Evolutionary conservation across 805 yeast species (phyloP).

Genomic region (Wickerhamomyces chambardii): DNA sequence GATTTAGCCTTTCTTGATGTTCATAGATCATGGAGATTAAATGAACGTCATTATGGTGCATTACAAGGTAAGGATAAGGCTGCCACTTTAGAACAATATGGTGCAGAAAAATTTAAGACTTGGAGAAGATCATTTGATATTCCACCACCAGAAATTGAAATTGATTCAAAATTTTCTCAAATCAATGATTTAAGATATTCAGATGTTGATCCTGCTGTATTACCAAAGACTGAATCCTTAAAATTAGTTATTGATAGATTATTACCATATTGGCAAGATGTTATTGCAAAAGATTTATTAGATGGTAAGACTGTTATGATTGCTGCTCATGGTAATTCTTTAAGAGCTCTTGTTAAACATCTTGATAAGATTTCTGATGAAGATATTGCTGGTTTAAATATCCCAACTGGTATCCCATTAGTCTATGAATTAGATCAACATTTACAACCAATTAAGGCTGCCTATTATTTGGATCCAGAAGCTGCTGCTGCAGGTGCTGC

Average conservation of each 20-base stretch:
- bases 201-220: constrained; percentile 73
- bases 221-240: constrained; percentile 93
- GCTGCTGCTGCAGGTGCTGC: constrained; percentile 99
- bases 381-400: constrained; percentile 89
- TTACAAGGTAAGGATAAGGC: constrained; percentile 98
- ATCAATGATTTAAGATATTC: constrained; percentile 77
- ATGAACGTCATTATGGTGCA: constrained; percentile 99
- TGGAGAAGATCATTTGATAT: constrained; percentile 97
- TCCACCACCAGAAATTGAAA: constrained; percentile 88
- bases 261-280: constrained; percentile 95
- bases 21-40: constrained; percentile 94
- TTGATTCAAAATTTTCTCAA: constrained; percentile 76
- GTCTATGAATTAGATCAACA: constrained; percentile 88
- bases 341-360: constrained; percentile 94
- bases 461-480: constrained; percentile 97
- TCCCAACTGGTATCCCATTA: constrained; percentile 98
- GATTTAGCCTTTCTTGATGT: constrained; percentile 90
- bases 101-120: constrained; percentile 87
- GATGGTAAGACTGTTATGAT: constrained; percentile 84
- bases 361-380: constrained; percentile 88
- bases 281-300: constrained; percentile 75
- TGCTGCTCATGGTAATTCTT: constrained; percentile 98
- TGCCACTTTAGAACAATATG: constrained; percentile 78
- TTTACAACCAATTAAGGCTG: constrained; percentile 84
- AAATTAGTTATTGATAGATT: constrained; percentile 92